These are phyloP conservation scores for Castanospermum australe DNA, from an alignment of 306 rosid species.

Conservation along the genomic window DNA sequence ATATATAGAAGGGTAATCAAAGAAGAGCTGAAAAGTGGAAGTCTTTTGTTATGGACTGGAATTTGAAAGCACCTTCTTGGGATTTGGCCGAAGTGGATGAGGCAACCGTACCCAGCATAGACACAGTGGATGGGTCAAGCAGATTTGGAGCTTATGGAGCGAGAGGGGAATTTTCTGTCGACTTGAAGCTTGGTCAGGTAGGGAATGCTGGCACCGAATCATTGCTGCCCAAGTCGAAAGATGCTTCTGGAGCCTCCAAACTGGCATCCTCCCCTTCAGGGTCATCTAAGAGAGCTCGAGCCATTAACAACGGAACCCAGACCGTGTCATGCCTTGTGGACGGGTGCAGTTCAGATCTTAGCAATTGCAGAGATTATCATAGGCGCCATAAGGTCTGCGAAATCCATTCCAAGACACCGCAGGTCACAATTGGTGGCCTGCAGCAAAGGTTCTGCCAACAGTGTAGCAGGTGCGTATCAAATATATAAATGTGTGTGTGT, in stretches of 20 bases:
- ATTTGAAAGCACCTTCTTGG: constrained; percentile 65
- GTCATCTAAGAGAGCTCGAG: constrained; percentile 59
- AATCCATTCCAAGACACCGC: constrained; percentile 73
- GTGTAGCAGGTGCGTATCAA: constrained; percentile 57
- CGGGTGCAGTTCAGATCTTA: constrained; percentile 74
- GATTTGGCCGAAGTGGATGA: constrained; percentile 55
- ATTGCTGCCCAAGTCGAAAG: constrained; percentile 41
- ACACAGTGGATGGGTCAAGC: constrained; percentile 46
- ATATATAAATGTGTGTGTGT: neutral
- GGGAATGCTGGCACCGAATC: constrained; percentile 41
- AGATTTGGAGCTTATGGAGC: constrained; percentile 46
- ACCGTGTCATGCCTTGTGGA: constrained; percentile 68
- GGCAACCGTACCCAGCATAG: constrained; percentile 52
- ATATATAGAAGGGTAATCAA: constrained; percentile 24
- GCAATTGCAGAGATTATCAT: constrained; percentile 75
- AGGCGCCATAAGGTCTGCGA: constrained; percentile 83
- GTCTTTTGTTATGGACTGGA: constrained; percentile 71
- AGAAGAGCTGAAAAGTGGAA: neutral
- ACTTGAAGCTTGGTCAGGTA: constrained; percentile 88
- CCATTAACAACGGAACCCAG: constrained; percentile 27
- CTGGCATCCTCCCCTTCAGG: constrained; percentile 38
- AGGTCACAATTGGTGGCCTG: constrained; percentile 57
- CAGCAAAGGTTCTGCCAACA: constrained; percentile 76
- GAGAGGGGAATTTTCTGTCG: constrained; percentile 67
- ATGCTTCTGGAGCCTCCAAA: constrained; percentile 46